Conservation (phyloP, 225 moss, liverwort and hornwort genomes). For the Climacium dendroides region DNA sequence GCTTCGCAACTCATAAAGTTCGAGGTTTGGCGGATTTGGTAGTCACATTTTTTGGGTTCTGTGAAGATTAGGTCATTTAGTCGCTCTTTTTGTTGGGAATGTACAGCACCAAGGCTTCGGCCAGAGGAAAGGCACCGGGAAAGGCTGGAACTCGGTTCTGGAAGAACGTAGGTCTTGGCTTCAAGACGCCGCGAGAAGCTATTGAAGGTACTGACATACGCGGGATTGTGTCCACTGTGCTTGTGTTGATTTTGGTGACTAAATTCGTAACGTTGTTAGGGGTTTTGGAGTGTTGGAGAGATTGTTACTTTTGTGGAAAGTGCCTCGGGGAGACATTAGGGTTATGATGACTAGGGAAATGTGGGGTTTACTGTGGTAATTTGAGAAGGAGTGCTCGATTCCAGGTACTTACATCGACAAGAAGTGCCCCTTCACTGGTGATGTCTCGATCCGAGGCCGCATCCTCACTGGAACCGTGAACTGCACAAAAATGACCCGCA, state of each 20-base stretch:
- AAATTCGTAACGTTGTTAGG: not conserved
- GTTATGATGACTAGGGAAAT: not conserved
- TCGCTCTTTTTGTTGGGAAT: not conserved
- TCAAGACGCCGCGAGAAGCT: constrained; percentile 47
- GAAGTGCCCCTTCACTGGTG: constrained; percentile 1
- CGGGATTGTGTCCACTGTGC: not conserved
- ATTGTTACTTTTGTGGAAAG: not conserved
- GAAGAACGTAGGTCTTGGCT: constrained; percentile 45
- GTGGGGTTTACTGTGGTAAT: not conserved
- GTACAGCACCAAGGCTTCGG: constrained; percentile 20
- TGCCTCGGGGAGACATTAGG: not conserved
- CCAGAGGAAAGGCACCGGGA: constrained; percentile 40
- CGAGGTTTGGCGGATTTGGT: not conserved
- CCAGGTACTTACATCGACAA: constrained; percentile 4
- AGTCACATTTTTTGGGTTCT: too few species aligned
- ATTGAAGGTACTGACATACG: constrained; percentile 15
- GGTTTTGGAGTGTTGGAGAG: not conserved
- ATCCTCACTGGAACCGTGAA: not conserved
- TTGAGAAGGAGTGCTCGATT: not conserved
- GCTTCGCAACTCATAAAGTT: not conserved
- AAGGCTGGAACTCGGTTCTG: constrained; percentile 46
- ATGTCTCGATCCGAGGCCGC: not conserved
- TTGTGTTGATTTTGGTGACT: not conserved
- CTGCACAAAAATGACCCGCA: not conserved
- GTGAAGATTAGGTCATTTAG: not conserved